Evolutionary conservation across 768 basidiomycete genomes (phyloP).

Genomic region (Aureoboletus auriporus): DNA sequence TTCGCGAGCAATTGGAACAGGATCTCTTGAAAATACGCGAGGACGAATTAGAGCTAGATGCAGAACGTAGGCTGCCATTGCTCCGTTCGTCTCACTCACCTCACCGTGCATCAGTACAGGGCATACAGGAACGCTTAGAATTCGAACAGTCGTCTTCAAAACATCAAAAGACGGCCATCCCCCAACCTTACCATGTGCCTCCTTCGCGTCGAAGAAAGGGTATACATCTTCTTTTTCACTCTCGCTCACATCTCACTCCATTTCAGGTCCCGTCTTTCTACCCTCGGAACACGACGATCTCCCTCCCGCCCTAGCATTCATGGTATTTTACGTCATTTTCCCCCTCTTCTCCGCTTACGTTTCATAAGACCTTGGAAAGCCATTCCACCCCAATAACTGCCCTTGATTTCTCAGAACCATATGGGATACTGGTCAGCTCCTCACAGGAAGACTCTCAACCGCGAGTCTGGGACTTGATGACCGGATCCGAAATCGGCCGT

Average conservation of each 20-base stretch:
- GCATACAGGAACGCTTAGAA: slow-evolving; percentile 79
- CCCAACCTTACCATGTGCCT: slow-evolving; percentile 13
- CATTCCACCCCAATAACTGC: slow-evolving; percentile 82
- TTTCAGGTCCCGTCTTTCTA: slow-evolving; percentile 84
- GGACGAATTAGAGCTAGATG: slow-evolving; percentile 95
- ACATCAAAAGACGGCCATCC: slow-evolving; percentile 16
- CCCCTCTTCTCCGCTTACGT: slow-evolving; percentile 5
- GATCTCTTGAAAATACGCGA: slow-evolving; percentile 86
- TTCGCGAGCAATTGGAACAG: slow-evolving; percentile 75
- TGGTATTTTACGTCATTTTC: slow-evolving; percentile 49
- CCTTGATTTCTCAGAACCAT: slow-evolving; percentile 95
- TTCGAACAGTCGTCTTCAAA: slow-evolving; percentile 52
- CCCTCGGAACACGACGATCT: slow-evolving; percentile 97
- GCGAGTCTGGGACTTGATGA: slow-evolving; percentile 91
- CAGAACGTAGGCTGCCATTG: slow-evolving; percentile 65
- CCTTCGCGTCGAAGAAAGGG: slow-evolving; percentile 34
- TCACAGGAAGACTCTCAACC: slow-evolving; percentile 84
- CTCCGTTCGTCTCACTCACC: background rate
- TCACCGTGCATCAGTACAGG: slow-evolving; percentile 58
- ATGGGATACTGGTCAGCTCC: slow-evolving; percentile 87
- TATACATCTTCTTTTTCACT: background rate
- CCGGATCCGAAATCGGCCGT: slow-evolving; percentile 82
- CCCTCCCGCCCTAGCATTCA: slow-evolving; percentile 92
- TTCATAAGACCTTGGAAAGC: slow-evolving; percentile 69
- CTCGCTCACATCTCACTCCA: slow-evolving; percentile 3